phyloP scores from a whole-genome alignment of 2,329 filamentous ascomycete genomes.

The Nothomitra cinnamomea region DNA sequence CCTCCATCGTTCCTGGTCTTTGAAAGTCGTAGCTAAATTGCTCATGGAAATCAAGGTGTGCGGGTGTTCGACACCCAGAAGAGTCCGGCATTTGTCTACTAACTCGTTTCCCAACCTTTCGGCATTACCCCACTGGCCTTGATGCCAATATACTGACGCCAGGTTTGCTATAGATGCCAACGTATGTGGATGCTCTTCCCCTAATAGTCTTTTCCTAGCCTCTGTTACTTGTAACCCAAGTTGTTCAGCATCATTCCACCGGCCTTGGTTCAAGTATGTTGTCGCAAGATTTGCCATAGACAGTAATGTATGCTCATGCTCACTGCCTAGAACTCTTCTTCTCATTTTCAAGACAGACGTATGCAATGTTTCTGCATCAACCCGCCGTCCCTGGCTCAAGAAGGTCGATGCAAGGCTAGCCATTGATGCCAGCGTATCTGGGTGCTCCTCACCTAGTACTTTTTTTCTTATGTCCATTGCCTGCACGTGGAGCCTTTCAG shows the following conservation, averaged over 20 bases:
- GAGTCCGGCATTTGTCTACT: too few relatives aligned
- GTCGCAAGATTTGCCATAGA: not conserved
- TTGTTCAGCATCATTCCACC: not conserved
- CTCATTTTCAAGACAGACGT: not conserved
- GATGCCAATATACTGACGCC: too few relatives aligned
- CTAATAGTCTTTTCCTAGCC: too few relatives aligned
- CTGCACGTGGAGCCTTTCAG: not conserved
- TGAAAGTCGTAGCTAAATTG: too few relatives aligned
- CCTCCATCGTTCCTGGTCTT: too few relatives aligned
- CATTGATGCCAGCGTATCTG: constrained; percentile 11
- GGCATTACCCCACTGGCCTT: not conserved
- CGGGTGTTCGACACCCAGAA: too few relatives aligned
- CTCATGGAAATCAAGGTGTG: too few relatives aligned
- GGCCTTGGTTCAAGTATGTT: constrained; percentile 3
- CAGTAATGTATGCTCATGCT: not conserved
- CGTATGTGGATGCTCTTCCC: too few relatives aligned
- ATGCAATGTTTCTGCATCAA: constrained; percentile 10
- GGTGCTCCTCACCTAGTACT: constrained; percentile 3
- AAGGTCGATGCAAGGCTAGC: constrained; percentile 12
- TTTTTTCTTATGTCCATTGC: not conserved
- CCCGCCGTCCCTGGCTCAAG: constrained; percentile 7
- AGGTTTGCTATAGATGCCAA: too few relatives aligned
- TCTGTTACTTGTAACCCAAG: too few relatives aligned
- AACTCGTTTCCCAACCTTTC: too few relatives aligned
- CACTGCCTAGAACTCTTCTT: not conserved